Conservation (phyloP, 2,329 filamentous ascomycete genomes). For the Penicillium oxalicum region DNA sequence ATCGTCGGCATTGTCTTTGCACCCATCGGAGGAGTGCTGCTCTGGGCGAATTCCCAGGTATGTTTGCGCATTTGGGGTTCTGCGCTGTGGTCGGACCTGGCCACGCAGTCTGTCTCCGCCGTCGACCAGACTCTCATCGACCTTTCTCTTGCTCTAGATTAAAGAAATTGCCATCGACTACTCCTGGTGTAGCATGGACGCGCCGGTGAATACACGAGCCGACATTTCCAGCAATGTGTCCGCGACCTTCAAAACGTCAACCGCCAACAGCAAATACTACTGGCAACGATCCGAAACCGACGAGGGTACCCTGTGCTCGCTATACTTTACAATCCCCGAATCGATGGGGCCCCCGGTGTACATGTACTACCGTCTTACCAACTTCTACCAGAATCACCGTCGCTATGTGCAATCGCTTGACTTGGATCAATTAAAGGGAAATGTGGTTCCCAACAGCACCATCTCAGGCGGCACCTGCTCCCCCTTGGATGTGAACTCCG, state of each 20-base stretch:
- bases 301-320: slow-evolving; percentile 55
- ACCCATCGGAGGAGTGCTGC: slow-evolving; percentile 77
- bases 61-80: slow-evolving; percentile 13
- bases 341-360: slow-evolving; percentile 74
- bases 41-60: slow-evolving; percentile 80
- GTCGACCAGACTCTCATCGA: neutral
- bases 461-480: slow-evolving; percentile 68
- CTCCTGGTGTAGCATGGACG: slow-evolving; percentile 62
- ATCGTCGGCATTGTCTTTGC: slow-evolving; percentile 86
- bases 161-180: slow-evolving; percentile 91
- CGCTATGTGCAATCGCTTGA: slow-evolving; percentile 90
- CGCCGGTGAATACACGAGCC: slow-evolving; percentile 40
- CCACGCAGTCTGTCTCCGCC: neutral
- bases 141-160: slow-evolving; percentile 50
- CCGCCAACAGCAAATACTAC: slow-evolving; percentile 31
- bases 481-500: slow-evolving; percentile 55
- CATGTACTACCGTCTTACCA: slow-evolving; percentile 91
- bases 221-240: slow-evolving; percentile 47
- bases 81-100: too few species aligned
- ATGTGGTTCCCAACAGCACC: slow-evolving; percentile 52
- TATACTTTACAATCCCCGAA: slow-evolving; percentile 75
- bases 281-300: slow-evolving; percentile 29
- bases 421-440: slow-evolving; percentile 73
- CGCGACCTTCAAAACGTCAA: slow-evolving; percentile 61
- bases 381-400: slow-evolving; percentile 98